These are phyloP conservation scores for Ilex aquifolium DNA, from an alignment of 257 asterid species.

Conservation along the genomic window DNA sequence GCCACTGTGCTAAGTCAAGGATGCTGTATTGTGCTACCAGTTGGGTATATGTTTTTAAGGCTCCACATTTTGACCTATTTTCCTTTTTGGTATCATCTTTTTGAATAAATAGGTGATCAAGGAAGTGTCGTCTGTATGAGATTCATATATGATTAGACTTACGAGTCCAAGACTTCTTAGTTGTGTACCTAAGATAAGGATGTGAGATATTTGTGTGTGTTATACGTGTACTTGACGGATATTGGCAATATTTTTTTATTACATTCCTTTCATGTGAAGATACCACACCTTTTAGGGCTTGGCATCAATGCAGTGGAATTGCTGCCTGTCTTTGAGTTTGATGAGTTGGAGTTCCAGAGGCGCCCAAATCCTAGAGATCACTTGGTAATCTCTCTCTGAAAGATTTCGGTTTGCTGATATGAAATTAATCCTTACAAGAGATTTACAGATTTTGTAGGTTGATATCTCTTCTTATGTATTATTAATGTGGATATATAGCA, in stretches of 20 bases:
- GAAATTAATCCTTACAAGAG: too few species aligned
- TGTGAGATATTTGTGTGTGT: neutral
- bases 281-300: constrained; percentile 93
- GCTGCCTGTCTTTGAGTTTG: constrained; percentile 91
- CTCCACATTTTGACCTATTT: too few species aligned
- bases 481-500: too few species aligned
- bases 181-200: neutral
- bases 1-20: too few species aligned
- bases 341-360: constrained; percentile 91
- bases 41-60: too few species aligned
- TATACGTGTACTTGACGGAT: neutral
- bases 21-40: too few species aligned
- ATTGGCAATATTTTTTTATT: constrained; percentile 14
- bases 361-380: constrained; percentile 92
- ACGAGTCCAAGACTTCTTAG: neutral
- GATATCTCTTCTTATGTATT: too few species aligned
- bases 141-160: too few species aligned
- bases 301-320: constrained; percentile 92
- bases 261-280: constrained; percentile 41
- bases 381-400: constrained; percentile 40
- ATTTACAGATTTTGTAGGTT: too few species aligned
- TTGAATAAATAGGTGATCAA: too few species aligned
- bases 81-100: too few species aligned
- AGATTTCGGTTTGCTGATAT: too few species aligned
- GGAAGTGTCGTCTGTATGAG: constrained; percentile 7